Percentiles rank a stretch among this genome's conserved stretches.
Conservation (phyloP, 306 rosid species). For the Cucurbita ficifolia region DNA sequence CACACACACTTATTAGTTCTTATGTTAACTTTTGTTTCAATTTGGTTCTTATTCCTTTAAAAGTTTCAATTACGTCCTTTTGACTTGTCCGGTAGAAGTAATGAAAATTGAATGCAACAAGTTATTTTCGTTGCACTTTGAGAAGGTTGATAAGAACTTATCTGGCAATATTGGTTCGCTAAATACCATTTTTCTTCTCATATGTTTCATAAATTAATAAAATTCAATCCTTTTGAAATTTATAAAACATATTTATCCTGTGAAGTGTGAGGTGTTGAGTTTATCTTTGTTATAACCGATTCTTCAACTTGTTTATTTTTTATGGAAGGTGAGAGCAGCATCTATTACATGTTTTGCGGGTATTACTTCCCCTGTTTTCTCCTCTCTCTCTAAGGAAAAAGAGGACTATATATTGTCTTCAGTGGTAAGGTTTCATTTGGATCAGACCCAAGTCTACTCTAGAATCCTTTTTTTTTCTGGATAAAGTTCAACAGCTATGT, state of each 20-base stretch:
- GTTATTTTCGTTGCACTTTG: background rate
- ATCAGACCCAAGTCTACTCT: conserved; percentile 1
- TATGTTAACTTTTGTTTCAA: no score
- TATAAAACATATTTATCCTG: background rate
- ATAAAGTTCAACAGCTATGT: conserved; percentile 5
- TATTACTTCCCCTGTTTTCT: conserved; percentile 71
- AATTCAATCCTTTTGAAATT: background rate
- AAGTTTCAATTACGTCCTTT: background rate
- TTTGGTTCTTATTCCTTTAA: background rate
- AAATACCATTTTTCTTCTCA: background rate
- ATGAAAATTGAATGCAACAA: background rate
- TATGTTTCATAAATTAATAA: background rate
- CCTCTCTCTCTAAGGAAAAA: conserved; percentile 44
- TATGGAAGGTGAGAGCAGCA: conserved; percentile 77
- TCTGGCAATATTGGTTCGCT: background rate
- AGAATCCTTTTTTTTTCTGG: background rate
- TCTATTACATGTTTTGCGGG: conserved; percentile 93
- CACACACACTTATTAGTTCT: no score
- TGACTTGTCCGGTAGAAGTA: no score
- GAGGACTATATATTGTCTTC: conserved; percentile 50
- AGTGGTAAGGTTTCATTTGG: conserved; percentile 38
- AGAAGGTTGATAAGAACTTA: background rate
- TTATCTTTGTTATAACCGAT: background rate
- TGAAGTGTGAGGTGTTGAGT: background rate
- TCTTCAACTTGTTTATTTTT: conserved; percentile 1